Base-by-base conservation (phyloP, 345 rosid genomes). In the Eucalyptus fibrosa region DNA sequence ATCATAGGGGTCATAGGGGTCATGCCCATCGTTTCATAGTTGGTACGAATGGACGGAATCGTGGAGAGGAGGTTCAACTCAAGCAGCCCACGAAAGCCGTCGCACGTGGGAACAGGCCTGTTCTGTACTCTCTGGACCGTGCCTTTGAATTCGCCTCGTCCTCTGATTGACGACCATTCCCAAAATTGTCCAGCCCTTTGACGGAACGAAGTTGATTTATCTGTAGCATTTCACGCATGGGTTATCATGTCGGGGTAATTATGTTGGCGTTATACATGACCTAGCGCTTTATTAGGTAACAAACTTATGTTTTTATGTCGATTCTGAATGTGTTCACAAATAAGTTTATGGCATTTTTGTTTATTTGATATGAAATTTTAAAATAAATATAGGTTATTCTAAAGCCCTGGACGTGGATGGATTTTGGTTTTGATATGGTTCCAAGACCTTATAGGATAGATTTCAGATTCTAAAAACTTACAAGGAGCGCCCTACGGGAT, bases 321-420 rank as follows among this genome's bases (percentile, higher is more conserved):
- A 69, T 69, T 69, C 4, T 69, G 5, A 34, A 34, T 37, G 44
- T 69, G 81, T 21, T 69, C 19, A 34, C 81, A 32, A 3, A 32
- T 32, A 17, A 4, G 5, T 34, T 34, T 69, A 19, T 32, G 12
- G 13, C 24, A 5, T 18, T 69, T 69, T 69, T 69, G 44, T 69
- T 69, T 69, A 69, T 69, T 37, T 72, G 12, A 72, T 11, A 19
- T 6, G 8, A 10, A 37, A 72, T 10, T 72, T 72, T 37, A 3
- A 12, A 40, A 19, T 44, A 72, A 72, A 72, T 37, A 37, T 4
- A 37, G 1, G 5, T 11, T 11, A 37, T 12, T 2, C 45, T 34
- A 34, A 34, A 21, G 12, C 47, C 10, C 3, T 1, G 2, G 44
- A 9, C 5, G 4, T 21, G 8, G 12, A 3, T 7, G 2, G 45